phyloP scores from a whole-genome alignment of 2,329 filamentous ascomycete species.

The Talaromyces pinophilus region DNA sequence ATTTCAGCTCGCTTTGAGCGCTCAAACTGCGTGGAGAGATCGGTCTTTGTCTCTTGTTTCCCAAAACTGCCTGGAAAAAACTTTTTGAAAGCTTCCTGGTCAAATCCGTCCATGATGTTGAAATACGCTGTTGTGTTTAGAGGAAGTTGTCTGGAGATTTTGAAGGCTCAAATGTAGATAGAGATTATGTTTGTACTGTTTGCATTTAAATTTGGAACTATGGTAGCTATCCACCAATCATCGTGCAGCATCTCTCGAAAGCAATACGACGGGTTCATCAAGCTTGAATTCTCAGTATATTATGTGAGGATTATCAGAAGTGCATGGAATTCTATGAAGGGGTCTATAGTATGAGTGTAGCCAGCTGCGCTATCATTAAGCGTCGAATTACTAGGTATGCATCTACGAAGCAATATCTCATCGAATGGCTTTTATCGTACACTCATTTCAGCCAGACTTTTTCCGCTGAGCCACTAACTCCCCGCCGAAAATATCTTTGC shows the following conservation, averaged over 20 bases:
- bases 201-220: constrained; percentile 3
- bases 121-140: not conserved
- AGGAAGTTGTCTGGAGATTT: not conserved
- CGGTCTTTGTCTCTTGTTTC: constrained; percentile 71
- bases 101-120: constrained; percentile 43
- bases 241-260: not conserved
- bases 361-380: not conserved
- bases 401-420: not conserved
- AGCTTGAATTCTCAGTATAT: not conserved
- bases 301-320: not conserved
- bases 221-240: constrained; percentile 15
- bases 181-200: constrained; percentile 20
- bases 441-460: constrained; percentile 27
- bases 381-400: not conserved
- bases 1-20: constrained; percentile 65
- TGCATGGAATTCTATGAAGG: not conserved
- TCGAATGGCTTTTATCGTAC: not conserved
- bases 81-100: constrained; percentile 50
- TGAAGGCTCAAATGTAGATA: not conserved
- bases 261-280: not conserved
- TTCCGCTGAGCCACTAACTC: constrained; percentile 40
- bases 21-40: constrained; percentile 79
- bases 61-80: constrained; percentile 85
- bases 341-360: not conserved
- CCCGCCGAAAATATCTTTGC: constrained; percentile 40